Evolutionary conservation across 768 basidiomycete species (phyloP).

Genomic region (Lyophyllum atratum): DNA sequence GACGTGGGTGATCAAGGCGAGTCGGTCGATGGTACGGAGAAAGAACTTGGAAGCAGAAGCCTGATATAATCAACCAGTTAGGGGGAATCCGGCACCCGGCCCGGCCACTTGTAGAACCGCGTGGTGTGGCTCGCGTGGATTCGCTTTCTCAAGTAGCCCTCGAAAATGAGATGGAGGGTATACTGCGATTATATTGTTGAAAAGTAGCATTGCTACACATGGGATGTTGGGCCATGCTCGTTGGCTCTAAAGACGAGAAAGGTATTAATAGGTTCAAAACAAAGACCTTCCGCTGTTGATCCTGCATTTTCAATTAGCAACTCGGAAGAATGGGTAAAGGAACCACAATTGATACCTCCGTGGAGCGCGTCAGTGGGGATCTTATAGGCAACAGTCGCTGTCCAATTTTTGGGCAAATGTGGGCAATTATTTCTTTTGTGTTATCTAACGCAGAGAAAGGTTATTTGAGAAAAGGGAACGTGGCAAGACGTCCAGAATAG

Average conservation of each 20-base stretch:
- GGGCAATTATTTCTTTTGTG: conserved; percentile 29
- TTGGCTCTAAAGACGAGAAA: background rate
- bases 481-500: conserved; percentile 26
- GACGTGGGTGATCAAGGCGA: background rate
- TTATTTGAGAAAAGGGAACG: conserved; percentile 32
- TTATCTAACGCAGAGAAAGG: conserved; percentile 38
- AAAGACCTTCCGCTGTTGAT: background rate
- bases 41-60: background rate
- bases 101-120: background rate
- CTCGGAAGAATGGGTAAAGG: conserved; percentile 6
- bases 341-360: conserved; percentile 27
- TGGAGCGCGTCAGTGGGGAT: conserved; percentile 1
- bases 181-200: background rate
- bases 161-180: background rate
- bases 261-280: background rate
- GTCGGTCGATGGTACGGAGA: background rate
- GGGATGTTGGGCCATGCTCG: background rate
- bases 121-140: no score
- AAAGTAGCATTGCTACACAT: background rate
- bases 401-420: conserved; percentile 21
- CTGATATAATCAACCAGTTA: background rate
- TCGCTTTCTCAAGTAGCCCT: background rate
- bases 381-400: conserved; percentile 17
- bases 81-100: background rate
- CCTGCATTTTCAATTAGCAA: conserved; percentile 18